Percentiles rank a stretch among this genome's conserved stretches.
Evolutionary conservation across 2,329 filamentous ascomycete genomes (phyloP).

Genomic region (Ophiocordyceps robertsii): DNA sequence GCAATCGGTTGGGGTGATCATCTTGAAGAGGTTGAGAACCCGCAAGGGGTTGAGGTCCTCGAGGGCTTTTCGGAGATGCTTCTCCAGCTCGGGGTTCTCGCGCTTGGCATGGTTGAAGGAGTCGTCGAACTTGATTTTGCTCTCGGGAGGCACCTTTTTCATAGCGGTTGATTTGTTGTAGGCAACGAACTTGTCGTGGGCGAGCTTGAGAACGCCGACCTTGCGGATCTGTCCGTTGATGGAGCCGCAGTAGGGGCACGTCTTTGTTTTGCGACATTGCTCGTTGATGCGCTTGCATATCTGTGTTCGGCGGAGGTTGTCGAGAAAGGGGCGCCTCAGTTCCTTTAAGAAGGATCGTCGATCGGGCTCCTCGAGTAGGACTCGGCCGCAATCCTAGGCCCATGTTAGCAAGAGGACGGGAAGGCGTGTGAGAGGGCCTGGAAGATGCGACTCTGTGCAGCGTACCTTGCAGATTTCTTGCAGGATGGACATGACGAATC

Average conservation of each 20-base stretch:
- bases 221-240: slow-evolving; percentile 90
- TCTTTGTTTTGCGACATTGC: slow-evolving; percentile 76
- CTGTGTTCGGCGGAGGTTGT: slow-evolving; percentile 72
- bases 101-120: slow-evolving; percentile 73
- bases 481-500: slow-evolving; percentile 80
- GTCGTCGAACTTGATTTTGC: slow-evolving; percentile 73
- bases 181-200: slow-evolving; percentile 80
- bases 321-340: slow-evolving; percentile 66
- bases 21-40: slow-evolving; percentile 83
- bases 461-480: slow-evolving; percentile 89
- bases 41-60: slow-evolving; percentile 87
- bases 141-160: slow-evolving; percentile 69
- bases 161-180: slow-evolving; percentile 81
- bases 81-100: slow-evolving; percentile 71
- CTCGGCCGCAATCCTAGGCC: slow-evolving; percentile 52
- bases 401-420: too few species aligned
- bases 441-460: slow-evolving; percentile 8
- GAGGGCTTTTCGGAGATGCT: slow-evolving; percentile 81
- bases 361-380: slow-evolving; percentile 71
- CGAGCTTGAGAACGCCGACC: slow-evolving; percentile 80
- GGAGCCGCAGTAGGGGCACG: slow-evolving; percentile 66
- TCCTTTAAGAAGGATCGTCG: slow-evolving; percentile 66
- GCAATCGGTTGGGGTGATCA: slow-evolving; percentile 73
- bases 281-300: slow-evolving; percentile 82
- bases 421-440: not conserved